phyloP scores from a whole-genome alignment of 1,284 basidiomycete species.

The Schizopora paradoxa region DNA sequence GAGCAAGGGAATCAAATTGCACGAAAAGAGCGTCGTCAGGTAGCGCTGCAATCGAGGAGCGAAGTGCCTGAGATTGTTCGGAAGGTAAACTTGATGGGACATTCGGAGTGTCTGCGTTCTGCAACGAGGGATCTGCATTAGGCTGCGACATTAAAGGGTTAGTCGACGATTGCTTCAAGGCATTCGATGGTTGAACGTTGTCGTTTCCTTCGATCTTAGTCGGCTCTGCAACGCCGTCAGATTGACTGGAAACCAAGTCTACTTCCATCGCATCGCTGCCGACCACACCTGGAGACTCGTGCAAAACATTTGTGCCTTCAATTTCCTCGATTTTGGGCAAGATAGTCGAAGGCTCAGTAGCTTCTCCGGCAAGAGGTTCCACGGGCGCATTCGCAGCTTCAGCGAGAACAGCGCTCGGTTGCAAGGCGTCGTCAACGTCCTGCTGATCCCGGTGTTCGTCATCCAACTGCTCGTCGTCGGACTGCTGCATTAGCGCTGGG shows the following conservation, averaged over 20 bases:
- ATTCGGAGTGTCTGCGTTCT: conserved; percentile 23
- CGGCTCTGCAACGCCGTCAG: conserved; percentile 26
- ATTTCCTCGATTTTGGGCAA: conserved; percentile 59
- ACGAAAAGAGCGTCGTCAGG: conserved; percentile 52
- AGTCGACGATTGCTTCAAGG: conserved; percentile 35
- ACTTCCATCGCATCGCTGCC: conserved; percentile 32
- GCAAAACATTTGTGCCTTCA: conserved; percentile 50
- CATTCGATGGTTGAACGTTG: neutral
- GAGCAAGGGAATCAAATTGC: conserved; percentile 43
- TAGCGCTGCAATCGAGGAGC: conserved; percentile 8
- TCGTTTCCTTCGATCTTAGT: conserved; percentile 23
- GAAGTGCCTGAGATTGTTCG: conserved; percentile 9
- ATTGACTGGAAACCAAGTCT: conserved; percentile 24
- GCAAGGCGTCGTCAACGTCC: conserved; percentile 53
- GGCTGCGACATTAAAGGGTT: conserved; percentile 48
- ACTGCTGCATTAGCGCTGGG: conserved; percentile 1
- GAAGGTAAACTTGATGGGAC: conserved; percentile 4
- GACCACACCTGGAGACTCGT: conserved; percentile 23
- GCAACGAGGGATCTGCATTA: conserved; percentile 26
- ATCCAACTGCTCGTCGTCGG: conserved; percentile 57
- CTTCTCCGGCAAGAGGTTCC: conserved; percentile 26
- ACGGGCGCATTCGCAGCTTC: conserved; percentile 35
- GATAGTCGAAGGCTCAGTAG: conserved; percentile 27
- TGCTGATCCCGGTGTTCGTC: conserved; percentile 46
- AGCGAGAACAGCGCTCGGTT: conserved; percentile 42